Base-by-base conservation (phyloP, 2,329 filamentous ascomycete genomes). In the Paramyrothecium sp. region DNA sequence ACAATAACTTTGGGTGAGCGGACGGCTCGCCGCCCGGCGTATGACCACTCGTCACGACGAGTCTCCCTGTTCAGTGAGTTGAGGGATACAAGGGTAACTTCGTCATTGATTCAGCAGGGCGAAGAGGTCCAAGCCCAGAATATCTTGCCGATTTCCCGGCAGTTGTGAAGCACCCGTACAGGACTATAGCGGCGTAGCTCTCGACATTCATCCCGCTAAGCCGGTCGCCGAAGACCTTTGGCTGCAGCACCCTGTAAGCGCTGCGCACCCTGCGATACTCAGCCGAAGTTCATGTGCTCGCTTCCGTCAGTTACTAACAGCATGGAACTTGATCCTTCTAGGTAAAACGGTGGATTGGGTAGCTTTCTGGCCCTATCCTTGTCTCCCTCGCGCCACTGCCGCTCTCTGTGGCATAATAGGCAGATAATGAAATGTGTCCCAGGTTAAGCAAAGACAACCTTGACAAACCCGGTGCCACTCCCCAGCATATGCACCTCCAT, bases 1-100 rank as follows among this genome's bases (percentile, higher is more conserved):
- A 67, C 63, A 58, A 48, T 17, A 21, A 48, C 20, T 48, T 48
- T 21, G 38, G 34, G 44, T n/a, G 44, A 21, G 16, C 44, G 44
- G 44, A 48, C 44, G 20, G 44, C n/a, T 48, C 33, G 33, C 33
- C 33, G 33, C 33, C 33, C 33, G 33, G 33, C 16, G 16, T 38
- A 38, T 8, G 33, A 16, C 33, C 33, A 38, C 33, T 38, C 33
- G 33, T 38, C 33, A 38, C 16, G 33, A 38, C 8, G 33, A 38
- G 33, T 38, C 33, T 38, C 33, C 33, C 8, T 38, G 33, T 8
- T 38, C 33, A 38, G 33, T 38, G 33, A 38, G 33, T 38, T 38
- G 33, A 38, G 33, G 8, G 16, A 16, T 38, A 38, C 33, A 38
- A 38, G 33, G 33, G 33, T 38, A 38, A 38, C 10, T 38, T 38